phyloP scores from a whole-genome alignment of 2,329 filamentous ascomycete genomes.

The Trichoderma simmonsii region DNA sequence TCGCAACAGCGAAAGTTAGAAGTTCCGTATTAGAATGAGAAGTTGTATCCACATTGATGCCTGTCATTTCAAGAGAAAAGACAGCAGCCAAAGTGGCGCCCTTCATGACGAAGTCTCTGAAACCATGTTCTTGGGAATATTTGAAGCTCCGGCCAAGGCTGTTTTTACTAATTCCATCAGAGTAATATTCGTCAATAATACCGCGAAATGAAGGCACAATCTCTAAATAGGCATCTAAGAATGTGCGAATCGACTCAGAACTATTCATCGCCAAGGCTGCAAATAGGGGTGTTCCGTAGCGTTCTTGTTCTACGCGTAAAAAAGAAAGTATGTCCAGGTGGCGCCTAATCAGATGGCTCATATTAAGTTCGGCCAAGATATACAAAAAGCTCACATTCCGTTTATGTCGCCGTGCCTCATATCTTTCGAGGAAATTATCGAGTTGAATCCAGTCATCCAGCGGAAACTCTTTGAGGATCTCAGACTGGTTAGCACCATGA shows the following conservation, averaged over 20 bases:
- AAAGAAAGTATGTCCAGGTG: not conserved
- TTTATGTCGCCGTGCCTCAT: not conserved
- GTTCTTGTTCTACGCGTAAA: not conserved
- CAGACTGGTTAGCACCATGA: not conserved
- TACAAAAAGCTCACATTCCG: not conserved
- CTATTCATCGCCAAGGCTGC: not conserved
- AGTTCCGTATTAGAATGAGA: no score
- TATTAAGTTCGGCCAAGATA: not conserved
- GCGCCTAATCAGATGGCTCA: not conserved
- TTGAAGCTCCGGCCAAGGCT: not conserved
- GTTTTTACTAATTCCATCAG: no score
- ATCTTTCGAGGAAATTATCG: not conserved
- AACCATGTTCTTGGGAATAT: no score
- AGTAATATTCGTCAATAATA: not conserved
- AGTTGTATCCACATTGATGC: no score
- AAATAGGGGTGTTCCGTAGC: not conserved
- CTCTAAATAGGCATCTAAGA: not conserved
- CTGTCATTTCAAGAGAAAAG: not conserved
- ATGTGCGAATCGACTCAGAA: not conserved
- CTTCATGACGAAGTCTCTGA: not conserved
- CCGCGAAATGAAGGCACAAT: not conserved
- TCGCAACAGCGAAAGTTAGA: no score
- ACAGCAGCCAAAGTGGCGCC: not conserved
- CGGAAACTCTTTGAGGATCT: not conserved
- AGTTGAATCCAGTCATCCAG: not conserved